Base-by-base conservation (phyloP, 441 rosid species). In the Biscutella laevigata region DNA sequence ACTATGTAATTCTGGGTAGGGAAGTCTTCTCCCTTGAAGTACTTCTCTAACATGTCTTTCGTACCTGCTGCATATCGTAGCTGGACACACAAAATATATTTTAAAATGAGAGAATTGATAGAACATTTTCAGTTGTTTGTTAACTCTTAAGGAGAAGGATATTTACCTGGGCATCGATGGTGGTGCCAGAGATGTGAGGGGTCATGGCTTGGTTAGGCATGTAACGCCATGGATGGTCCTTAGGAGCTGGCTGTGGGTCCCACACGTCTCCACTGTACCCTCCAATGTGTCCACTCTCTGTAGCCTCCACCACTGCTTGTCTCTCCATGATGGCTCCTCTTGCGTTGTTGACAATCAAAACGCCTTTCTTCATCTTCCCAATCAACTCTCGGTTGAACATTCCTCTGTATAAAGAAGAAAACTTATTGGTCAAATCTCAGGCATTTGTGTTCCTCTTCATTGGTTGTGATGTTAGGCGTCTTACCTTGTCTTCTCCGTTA, bases 121-220 rank as follows among this genome's bases (percentile, higher is more conserved):
- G n/a, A n/a, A n/a, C n/a, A n/a, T n/a, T n/a, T n/a, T n/a, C n/a
- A n/a, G n/a, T n/a, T 26, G 1, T 3, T 1, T 13, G 57, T 11
- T 22, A 47, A 2, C 2, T 16, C 6, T 36, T 0, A 29, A 29
- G 26, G 57, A 15, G 39, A 50, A 24, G 2, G 11, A 6, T 6
- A 0, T n/a, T 53, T 73, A 90, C 98, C 82, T 87, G 98, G 13
- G 63, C 96, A 65, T 91, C 98, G 15, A 91, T 87, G 63, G 98
- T 84, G 68, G 96, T 87, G 37, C 98, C 98, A 16, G 98, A 91
- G 56, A 85, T 71, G 73, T 87, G 94, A 68, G 96, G 98, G 2
- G 96, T 91, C 98, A 91, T 91, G 21, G 96, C 96, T 3, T 91
- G 98, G 74, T 91, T 87, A 21, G 98, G 90, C 96, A 91, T 90